Conservation (phyloP, 768 basidiomycete genomes). For the Lactarius vividus region DNA sequence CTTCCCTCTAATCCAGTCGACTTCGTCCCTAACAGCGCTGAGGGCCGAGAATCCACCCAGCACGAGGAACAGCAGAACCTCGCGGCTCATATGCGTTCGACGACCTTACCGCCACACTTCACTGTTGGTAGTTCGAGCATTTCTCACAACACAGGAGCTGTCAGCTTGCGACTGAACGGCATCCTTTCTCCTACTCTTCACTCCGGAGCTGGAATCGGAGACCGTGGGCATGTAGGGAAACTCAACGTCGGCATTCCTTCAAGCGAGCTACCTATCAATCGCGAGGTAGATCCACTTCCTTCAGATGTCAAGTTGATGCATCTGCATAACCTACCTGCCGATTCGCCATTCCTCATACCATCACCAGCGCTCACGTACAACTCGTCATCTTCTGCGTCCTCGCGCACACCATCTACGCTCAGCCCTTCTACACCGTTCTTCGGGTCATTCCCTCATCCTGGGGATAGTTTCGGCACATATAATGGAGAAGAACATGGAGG, state of each 20-base stretch:
- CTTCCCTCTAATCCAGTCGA: constrained; percentile 20
- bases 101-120: constrained; percentile 28
- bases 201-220: constrained; percentile 13
- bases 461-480: constrained; percentile 34
- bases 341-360: constrained; percentile 51
- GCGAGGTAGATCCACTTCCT: constrained; percentile 11
- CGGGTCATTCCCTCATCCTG: constrained; percentile 46
- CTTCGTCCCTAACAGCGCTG: constrained; percentile 14
- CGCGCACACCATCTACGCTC: constrained; percentile 58
- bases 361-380: constrained; percentile 65
- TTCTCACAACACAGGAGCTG: constrained; percentile 6
- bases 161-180: constrained; percentile 22
- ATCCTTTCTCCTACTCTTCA: constrained; percentile 27
- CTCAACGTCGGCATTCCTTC: constrained; percentile 11
- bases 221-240: constrained; percentile 13
- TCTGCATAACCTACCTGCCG: constrained; percentile 16
- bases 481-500: constrained; percentile 23
- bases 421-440: constrained; percentile 74
- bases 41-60: constrained; percentile 10
- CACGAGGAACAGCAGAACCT: constrained; percentile 25
- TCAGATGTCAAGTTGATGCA: constrained; percentile 18
- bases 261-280: constrained; percentile 15
- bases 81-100: constrained; percentile 27
- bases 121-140: constrained; percentile 17
- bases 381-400: constrained; percentile 38